phyloP scores from a whole-genome alignment of 1,284 basidiomycete species.

The Leccinum solheimii region DNA sequence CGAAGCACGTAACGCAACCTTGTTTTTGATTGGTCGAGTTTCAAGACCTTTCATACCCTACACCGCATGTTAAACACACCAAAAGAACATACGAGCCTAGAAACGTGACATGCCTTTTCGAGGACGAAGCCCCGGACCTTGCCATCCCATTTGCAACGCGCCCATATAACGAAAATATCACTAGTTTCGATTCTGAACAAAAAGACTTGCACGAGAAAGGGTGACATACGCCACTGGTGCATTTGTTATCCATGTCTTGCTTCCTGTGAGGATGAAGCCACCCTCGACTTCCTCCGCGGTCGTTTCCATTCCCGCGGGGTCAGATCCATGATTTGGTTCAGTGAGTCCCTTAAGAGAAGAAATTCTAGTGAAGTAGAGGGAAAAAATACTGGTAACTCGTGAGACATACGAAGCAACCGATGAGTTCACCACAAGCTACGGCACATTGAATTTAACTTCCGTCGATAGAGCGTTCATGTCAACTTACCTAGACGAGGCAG shows the following conservation, averaged over 20 bases:
- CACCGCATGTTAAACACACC: neutral
- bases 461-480: neutral
- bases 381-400: neutral
- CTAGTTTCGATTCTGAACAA: conserved; percentile 39
- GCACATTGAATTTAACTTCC: conserved; percentile 18
- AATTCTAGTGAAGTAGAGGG: neutral
- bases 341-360: conserved; percentile 73
- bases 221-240: conserved; percentile 76
- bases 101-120: conserved; percentile 63
- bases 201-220: neutral
- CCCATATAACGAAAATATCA: conserved; percentile 91
- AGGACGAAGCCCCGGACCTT: conserved; percentile 92
- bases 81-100: neutral
- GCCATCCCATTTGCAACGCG: conserved; percentile 90
- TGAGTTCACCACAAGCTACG: conserved; percentile 79
- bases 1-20: conserved; percentile 86
- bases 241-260: conserved; percentile 98
- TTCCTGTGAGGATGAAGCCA: conserved; percentile 85
- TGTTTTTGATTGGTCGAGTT: conserved; percentile 90
- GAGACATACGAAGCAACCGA: conserved; percentile 87
- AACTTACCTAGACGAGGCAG: conserved; percentile 76
- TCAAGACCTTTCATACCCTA: conserved; percentile 84
- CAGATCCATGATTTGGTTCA: conserved; percentile 96
- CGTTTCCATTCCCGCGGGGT: conserved; percentile 94
- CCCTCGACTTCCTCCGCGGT: conserved; percentile 83